These are phyloP conservation scores for Tetracentron sinense DNA, from an alignment of 164 flowering plant species.

Conservation along the genomic window DNA sequence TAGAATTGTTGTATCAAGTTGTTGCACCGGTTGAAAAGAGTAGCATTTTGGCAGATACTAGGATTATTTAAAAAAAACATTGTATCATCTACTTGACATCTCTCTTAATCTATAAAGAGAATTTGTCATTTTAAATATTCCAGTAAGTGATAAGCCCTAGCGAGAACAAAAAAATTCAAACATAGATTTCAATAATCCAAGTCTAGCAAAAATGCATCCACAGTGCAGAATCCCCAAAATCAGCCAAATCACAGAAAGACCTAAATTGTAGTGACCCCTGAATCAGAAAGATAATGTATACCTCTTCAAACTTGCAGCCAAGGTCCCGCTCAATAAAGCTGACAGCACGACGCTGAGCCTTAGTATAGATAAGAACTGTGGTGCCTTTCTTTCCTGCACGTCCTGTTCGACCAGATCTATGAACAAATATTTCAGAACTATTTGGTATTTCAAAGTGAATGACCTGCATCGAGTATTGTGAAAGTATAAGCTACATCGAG, in stretches of 20 bases:
- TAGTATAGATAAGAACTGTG: conserved; percentile 35
- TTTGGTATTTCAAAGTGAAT: conserved; percentile 41
- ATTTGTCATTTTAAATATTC: not conserved
- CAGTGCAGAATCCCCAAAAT: not conserved
- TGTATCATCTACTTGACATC: not conserved
- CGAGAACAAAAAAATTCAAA: not conserved
- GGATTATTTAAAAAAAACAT: not conserved
- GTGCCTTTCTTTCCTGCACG: conserved; percentile 47
- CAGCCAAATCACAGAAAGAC: not conserved
- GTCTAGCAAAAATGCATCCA: not conserved
- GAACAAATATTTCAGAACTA: conserved; percentile 39
- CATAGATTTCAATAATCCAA: not conserved
- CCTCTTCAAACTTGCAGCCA: conserved; percentile 35
- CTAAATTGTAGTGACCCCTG: not conserved
- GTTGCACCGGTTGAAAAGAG: not conserved
- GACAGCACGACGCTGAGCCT: conserved; percentile 30
- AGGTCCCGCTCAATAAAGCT: conserved; percentile 32
- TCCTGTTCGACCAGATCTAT: conserved; percentile 46
- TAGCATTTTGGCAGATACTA: not conserved
- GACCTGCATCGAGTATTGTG: conserved; percentile 23
- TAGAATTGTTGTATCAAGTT: not conserved
- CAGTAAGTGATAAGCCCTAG: not conserved
- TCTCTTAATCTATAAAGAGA: not conserved
- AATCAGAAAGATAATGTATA: conserved; percentile 5
- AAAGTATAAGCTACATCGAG: conserved; percentile 3